Base-by-base conservation (phyloP, 768 basidiomycete species). In the Leccinum disarticulatum region DNA sequence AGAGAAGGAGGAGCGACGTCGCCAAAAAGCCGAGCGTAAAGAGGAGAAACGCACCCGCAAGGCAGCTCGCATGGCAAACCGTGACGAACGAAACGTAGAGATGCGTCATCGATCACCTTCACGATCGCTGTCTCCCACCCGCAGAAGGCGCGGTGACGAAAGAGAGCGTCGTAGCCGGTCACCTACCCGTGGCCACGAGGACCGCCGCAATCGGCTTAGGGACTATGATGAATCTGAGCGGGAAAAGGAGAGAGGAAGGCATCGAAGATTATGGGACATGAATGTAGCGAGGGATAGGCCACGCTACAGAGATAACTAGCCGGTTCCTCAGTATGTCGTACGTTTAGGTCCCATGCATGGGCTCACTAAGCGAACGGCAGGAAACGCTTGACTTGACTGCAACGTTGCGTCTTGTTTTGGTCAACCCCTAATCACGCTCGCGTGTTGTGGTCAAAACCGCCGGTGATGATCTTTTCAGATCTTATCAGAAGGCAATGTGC, bases 11-110 rank as follows among this genome's bases (percentile, higher is more conserved):
- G 85, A 86, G 67, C 82, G 76, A 59, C 75, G 76, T 19, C 74
- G 77, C 55, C 77, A 75, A 59, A 88, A 82, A 65, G 80, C 77
- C 15, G 82, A 82, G 57, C 77, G 79, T 57, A 88, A 83, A 68
- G 87, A 84, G 66, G 83, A 83, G 72, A 86, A 81, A 65, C 77
- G 80, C n/a, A 79, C 76, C 6, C 78, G 76, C 59, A 87, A 83
- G 69, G 84, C 85, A 65, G 76, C 77, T 64, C 76, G 76, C 57
- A 76, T 76, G 56, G 69, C 74, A 59, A 71, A 70, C 62, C 75
- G 71, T 36, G 76, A 63, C n/a, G 73, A 69, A 30, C 62, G 64
- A 50, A 73, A 75, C 52, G 66, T 59, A 38, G 61, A 68, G 51
- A 33, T 64, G 51, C 68, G 61, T 56, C 59, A 58, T 54, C 66